Conservation (phyloP, 129 eudicot species). For the Cynara cardunculus region DNA sequence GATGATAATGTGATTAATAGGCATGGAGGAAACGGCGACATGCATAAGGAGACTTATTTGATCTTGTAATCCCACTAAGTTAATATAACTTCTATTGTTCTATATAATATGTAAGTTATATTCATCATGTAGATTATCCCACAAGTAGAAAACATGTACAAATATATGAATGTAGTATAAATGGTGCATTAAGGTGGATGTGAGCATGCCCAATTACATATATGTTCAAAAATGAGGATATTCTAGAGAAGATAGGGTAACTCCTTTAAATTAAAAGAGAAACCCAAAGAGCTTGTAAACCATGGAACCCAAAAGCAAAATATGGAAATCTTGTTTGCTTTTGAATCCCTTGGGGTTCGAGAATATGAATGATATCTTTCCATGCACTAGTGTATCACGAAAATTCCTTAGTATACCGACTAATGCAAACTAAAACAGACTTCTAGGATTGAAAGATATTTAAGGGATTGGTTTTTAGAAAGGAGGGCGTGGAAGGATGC, state of each 20-base stretch:
- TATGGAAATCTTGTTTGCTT: not conserved
- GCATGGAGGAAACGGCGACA: not conserved
- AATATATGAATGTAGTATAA: too few species aligned
- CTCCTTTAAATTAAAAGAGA: not conserved
- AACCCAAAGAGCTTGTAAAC: not conserved
- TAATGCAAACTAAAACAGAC: not conserved
- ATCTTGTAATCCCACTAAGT: not conserved
- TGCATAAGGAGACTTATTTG: not conserved
- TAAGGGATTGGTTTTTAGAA: not conserved
- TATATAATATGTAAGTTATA: not conserved
- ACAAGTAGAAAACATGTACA: not conserved
- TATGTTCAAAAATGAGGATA: not conserved
- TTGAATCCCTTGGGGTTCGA: not conserved
- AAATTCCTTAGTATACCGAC: not conserved
- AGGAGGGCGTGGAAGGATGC: not conserved
- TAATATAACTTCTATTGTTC: too few species aligned
- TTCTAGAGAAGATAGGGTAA: not conserved
- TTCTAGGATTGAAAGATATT: not conserved
- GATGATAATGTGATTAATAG: not conserved
- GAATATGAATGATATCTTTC: not conserved
- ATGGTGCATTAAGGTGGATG: not conserved
- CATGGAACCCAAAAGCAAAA: not conserved
- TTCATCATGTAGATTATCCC: not conserved
- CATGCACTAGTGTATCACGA: not conserved
- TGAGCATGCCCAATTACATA: not conserved